Base-by-base conservation (phyloP, 805 yeast genomes). In the Lachancea dasiensis region DNA sequence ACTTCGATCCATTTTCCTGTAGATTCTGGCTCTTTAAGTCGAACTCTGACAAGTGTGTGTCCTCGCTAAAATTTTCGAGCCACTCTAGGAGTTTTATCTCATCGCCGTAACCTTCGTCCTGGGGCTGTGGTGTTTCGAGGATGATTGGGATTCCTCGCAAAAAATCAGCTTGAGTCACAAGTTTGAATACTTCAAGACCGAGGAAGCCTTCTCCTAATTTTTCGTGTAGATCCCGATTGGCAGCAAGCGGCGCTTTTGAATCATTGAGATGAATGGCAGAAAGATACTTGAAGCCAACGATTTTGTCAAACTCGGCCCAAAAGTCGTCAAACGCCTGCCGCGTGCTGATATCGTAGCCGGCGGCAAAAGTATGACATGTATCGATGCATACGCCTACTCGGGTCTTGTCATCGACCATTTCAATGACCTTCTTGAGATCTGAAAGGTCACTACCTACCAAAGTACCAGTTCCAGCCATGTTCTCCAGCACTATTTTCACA, bases 391-490 rank as follows among this genome's bases (percentile, higher is more conserved):
- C 95, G 3, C 98, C 97, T n/a, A 92, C 80, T 40, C 98, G 70
- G 1, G 63, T 56, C 59, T 89, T 89, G 53, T 87, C 75, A 1
- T 86, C 82, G n/a, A 92, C 74, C 68, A 77, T 54, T 25, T 75
- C 81, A 30, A 92, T 86, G 11, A 92, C 89, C 16, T 72, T 73
- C 20, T 71, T 67, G 33, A 92, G 67, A 53, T 92, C 97, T 46
- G 82, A 77, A 20, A 90, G 63, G 28, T 73, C 68, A 3, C 90
- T 80, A 1, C 97, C 98, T 28, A 92, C 81, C 43, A 90, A 71
- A 45, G 84, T 81, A 3, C 95, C 96, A 50, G 86, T 94, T 7
- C 98, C 98, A 1, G 98, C 96, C 98, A 92, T 92, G 55, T 90
- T 92, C 54, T 92, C 98, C 42, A 92, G 70, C 9, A 92, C 94